Percentiles rank a stretch among this genome's conserved stretches.
These are phyloP conservation scores for Decorospora gaudefroyi DNA, from an alignment of 2,329 filamentous ascomycete genomes.

Conservation along the genomic window DNA sequence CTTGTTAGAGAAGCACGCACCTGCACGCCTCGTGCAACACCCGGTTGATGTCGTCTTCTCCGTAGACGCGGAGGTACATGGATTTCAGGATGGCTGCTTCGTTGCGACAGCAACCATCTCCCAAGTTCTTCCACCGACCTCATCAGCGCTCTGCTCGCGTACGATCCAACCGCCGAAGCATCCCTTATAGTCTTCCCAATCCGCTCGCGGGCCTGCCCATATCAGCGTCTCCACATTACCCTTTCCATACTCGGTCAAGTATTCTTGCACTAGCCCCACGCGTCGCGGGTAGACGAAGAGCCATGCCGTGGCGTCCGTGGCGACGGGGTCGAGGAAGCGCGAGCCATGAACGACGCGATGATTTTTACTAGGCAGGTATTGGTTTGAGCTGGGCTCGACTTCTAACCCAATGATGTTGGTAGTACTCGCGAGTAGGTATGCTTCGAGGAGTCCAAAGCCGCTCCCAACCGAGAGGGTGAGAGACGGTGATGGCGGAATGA, in stretches of 20 bases:
- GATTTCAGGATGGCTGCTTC: background rate
- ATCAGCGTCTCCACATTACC: constrained; percentile 44
- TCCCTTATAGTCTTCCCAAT: constrained; percentile 48
- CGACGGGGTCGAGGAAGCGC: constrained; percentile 51
- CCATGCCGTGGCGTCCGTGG: constrained; percentile 52
- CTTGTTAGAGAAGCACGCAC: too few species aligned
- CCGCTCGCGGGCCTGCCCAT: constrained; percentile 51
- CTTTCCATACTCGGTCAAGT: constrained; percentile 47
- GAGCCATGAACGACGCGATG: constrained; percentile 53
- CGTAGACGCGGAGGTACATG: background rate
- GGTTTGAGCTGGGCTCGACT: constrained; percentile 53
- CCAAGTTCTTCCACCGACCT: constrained; percentile 41
- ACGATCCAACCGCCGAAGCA: constrained; percentile 35
- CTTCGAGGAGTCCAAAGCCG: constrained; percentile 58
- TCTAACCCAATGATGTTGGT: constrained; percentile 54
- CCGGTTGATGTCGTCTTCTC: background rate
- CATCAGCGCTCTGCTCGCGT: constrained; percentile 24
- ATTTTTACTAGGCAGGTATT: constrained; percentile 50
- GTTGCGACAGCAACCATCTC: constrained; percentile 40
- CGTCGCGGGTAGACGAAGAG: constrained; percentile 60
- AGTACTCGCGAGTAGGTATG: constrained; percentile 40
- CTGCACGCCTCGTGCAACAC: background rate
- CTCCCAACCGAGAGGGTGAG: constrained; percentile 54
- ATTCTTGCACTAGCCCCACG: constrained; percentile 52
- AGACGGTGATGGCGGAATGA: constrained; percentile 31